phyloP scores from a whole-genome alignment of 192 early-diverging fungal species.

The Backusella tarrabulga region DNA sequence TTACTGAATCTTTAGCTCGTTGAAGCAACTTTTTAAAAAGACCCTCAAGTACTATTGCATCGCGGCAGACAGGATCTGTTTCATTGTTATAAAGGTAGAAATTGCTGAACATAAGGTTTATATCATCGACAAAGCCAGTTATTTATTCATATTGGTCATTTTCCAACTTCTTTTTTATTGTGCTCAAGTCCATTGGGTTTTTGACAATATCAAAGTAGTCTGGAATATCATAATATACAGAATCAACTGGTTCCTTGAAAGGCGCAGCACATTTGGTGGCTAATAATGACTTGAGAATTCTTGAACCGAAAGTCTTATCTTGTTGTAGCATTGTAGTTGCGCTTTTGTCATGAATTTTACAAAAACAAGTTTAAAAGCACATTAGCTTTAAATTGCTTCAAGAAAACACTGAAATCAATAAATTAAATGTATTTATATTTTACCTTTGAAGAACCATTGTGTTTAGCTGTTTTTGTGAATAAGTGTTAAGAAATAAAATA shows the following conservation, averaged over 20 bases:
- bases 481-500: too few relatives aligned
- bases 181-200: slow-evolving; percentile 71
- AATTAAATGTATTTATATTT: too few relatives aligned
- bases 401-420: too few relatives aligned
- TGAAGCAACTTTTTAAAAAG: too few relatives aligned
- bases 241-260: slow-evolving; percentile 82
- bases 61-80: slow-evolving; percentile 54
- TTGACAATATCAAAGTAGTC: slow-evolving; percentile 72
- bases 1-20: too few relatives aligned
- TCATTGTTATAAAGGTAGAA: slow-evolving; percentile 78
- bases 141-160: slow-evolving; percentile 35
- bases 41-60: too few relatives aligned
- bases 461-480: too few relatives aligned
- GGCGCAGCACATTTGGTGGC: slow-evolving; percentile 72
- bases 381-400: too few relatives aligned
- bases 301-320: neutral
- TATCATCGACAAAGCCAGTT: slow-evolving; percentile 43
- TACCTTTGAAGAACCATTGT: too few relatives aligned
- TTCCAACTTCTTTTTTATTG: slow-evolving; percentile 46
- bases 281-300: slow-evolving; percentile 61
- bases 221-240: slow-evolving; percentile 62
- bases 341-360: too few relatives aligned
- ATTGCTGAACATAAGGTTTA: slow-evolving; percentile 73
- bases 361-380: too few relatives aligned
- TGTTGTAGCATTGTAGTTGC: neutral